A percentile compares a stretch with the other conserved stretches of the same genome.
phyloP scores from a whole-genome alignment of 2,329 filamentous ascomycete species.

The Stachybotrys chlorohalonatus region DNA sequence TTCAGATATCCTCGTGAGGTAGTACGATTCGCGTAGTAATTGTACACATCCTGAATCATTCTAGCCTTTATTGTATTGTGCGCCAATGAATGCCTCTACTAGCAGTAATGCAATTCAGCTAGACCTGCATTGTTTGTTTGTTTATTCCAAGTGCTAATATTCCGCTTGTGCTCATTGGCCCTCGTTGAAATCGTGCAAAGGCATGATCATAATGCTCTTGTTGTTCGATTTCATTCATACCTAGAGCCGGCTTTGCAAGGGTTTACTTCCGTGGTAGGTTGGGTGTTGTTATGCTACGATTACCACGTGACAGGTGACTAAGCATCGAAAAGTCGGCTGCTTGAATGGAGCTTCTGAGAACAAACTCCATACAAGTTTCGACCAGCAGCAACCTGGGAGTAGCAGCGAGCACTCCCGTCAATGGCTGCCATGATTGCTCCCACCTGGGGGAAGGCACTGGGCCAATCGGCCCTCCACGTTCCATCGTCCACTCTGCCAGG shows the following conservation, averaged over 20 bases:
- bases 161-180: not conserved
- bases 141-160: not conserved
- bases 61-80: not conserved
- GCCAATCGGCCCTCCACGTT: constrained; percentile 42
- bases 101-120: not conserved
- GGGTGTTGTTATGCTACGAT: not conserved
- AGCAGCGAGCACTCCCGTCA: constrained; percentile 5
- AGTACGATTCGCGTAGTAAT: constrained; percentile 20
- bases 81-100: too few species aligned
- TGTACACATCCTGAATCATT: constrained; percentile 18
- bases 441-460: constrained; percentile 50
- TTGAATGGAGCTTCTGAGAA: not conserved
- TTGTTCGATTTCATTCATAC: too few species aligned
- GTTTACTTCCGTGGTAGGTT: not conserved
- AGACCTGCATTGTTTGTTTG: not conserved
- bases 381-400: not conserved
- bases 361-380: not conserved
- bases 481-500: constrained; percentile 50
- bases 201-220: too few species aligned
- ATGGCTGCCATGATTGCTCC: constrained; percentile 53
- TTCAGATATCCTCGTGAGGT: constrained; percentile 31
- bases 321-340: constrained; percentile 19
- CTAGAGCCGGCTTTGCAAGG: too few species aligned
- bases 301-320: constrained; percentile 20
- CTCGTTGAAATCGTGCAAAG: too few species aligned